Conservation (phyloP, 768 basidiomycete genomes). For the Piloderma croceum region DNA sequence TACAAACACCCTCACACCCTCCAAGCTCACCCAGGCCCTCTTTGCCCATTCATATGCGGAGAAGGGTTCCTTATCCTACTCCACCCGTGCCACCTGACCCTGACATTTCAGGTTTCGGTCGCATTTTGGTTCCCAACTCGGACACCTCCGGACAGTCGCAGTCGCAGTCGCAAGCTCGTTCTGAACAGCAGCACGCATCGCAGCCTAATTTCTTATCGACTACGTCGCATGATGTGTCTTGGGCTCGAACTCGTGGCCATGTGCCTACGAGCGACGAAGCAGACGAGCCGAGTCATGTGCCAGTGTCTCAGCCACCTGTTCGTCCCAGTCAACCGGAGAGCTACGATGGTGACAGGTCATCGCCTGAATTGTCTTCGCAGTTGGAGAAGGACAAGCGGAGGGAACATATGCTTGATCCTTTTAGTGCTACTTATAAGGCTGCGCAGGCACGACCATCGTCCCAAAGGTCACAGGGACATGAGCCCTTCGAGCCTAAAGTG, state of each 20-base stretch:
- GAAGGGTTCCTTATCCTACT: not conserved
- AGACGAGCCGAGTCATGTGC: not conserved
- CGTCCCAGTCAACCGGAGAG: not conserved
- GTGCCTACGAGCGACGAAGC: too few species aligned
- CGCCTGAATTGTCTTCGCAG: not conserved
- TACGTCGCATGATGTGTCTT: not conserved
- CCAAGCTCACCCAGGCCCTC: conserved; percentile 11
- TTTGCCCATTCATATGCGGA: conserved; percentile 4
- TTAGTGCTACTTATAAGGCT: too few species aligned
- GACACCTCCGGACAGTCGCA: conserved; percentile 43
- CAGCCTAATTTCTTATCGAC: not conserved
- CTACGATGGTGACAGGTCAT: not conserved
- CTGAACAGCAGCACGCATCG: conserved; percentile 2
- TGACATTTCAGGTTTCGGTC: not conserved
- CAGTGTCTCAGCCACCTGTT: not conserved
- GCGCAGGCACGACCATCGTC: too few species aligned
- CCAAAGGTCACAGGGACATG: too few species aligned
- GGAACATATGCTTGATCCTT: too few species aligned
- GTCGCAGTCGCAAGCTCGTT: conserved; percentile 22
- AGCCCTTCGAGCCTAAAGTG: too few species aligned
- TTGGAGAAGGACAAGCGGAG: too few species aligned
- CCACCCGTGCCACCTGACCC: conserved; percentile 1
- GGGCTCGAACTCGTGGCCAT: too few species aligned
- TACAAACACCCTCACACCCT: conserved; percentile 1
- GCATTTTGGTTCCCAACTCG: conserved; percentile 51